A percentile compares a stretch with the other conserved stretches of the same genome.
These are phyloP conservation scores for Chondrostereum purpureum DNA, from an alignment of 1,284 basidiomycete species.

Conservation along the genomic window DNA sequence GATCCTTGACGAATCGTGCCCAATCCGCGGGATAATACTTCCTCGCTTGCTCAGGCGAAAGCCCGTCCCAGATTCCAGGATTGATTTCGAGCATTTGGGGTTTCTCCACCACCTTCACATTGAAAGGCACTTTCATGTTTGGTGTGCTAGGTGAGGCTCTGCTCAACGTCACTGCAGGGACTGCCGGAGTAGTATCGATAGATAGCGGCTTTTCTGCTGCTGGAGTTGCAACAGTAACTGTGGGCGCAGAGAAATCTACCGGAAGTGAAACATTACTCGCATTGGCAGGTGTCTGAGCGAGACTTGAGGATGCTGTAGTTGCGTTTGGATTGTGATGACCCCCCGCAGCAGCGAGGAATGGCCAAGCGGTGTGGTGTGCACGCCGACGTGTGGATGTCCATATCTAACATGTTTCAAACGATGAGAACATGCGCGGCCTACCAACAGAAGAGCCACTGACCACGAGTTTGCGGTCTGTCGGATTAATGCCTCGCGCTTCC, in stretches of 20 bases:
- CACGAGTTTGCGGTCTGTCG: constrained; percentile 64
- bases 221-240: not conserved
- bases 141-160: constrained; percentile 10
- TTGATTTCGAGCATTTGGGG: constrained; percentile 98
- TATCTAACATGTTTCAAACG: too few relatives aligned
- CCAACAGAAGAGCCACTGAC: constrained; percentile 37
- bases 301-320: not conserved
- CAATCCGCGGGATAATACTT: constrained; percentile 92
- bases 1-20: constrained; percentile 87
- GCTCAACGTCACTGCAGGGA: not conserved
- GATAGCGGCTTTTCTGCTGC: not conserved
- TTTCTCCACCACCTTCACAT: constrained; percentile 87
- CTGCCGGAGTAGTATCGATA: not conserved
- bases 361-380: constrained; percentile 94
- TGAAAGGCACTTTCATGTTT: constrained; percentile 25
- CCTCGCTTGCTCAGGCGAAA: constrained; percentile 85
- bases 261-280: not conserved
- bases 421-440: not conserved
- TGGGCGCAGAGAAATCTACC: not conserved
- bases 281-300: not conserved
- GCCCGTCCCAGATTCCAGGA: constrained; percentile 93
- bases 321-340: not conserved
- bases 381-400: constrained; percentile 95
- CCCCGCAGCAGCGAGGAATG: constrained; percentile 58
- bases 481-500: constrained; percentile 60